These are phyloP conservation scores for Alternaria sp. DNA, from an alignment of 2,329 filamentous ascomycete species.

Conservation along the genomic window DNA sequence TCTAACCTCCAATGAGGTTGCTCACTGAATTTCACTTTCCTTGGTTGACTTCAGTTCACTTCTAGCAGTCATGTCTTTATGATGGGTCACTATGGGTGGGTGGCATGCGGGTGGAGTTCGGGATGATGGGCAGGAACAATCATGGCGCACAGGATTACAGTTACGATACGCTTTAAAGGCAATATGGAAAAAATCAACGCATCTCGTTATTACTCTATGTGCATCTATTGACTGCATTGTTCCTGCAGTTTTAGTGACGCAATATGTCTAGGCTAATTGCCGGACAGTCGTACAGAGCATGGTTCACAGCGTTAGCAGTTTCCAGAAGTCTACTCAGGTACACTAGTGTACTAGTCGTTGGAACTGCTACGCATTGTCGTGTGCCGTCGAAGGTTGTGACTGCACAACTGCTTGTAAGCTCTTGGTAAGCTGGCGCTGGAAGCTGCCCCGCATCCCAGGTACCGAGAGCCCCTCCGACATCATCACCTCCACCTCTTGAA, in stretches of 20 bases:
- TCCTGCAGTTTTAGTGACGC: constrained; percentile 33
- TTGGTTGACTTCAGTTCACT: background rate
- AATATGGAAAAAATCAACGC: constrained; percentile 35
- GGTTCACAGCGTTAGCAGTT: background rate
- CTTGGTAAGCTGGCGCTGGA: constrained; percentile 20
- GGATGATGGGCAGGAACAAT: constrained; percentile 7
- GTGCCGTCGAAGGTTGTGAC: background rate
- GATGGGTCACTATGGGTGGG: constrained; percentile 3
- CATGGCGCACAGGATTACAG: constrained; percentile 16
- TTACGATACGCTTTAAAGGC: constrained; percentile 21
- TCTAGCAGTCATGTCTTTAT: background rate
- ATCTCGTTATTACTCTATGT: constrained; percentile 10
- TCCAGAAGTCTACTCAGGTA: background rate
- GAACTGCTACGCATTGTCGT: background rate
- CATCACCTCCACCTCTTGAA: constrained; percentile 18
- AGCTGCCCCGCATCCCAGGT: constrained; percentile 23
- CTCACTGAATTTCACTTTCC: background rate
- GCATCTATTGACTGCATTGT: constrained; percentile 29
- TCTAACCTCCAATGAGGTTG: constrained; percentile 10
- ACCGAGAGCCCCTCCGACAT: constrained; percentile 24
- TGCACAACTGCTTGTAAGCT: constrained; percentile 16
- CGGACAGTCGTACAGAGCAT: constrained; percentile 4
- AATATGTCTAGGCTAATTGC: constrained; percentile 31
- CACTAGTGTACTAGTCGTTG: background rate
- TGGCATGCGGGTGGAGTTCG: constrained; percentile 2